These are phyloP conservation scores for Scheffersomyces ergatensis DNA, from an alignment of 805 yeast species.

Conservation along the genomic window DNA sequence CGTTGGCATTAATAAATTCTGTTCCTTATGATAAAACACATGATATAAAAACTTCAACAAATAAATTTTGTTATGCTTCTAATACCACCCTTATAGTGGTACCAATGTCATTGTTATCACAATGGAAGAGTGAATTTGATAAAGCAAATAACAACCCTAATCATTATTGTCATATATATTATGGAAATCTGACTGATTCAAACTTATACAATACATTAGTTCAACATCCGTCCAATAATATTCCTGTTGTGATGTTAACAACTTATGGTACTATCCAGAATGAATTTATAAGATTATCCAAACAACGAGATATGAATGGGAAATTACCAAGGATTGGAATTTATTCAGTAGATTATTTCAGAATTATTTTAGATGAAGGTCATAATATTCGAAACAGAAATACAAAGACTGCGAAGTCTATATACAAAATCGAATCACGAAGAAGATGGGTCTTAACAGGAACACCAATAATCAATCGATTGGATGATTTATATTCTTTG, in stretches of 20 bases:
- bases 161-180: constrained; percentile 59
- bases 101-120: constrained; percentile 88
- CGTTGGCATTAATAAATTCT: constrained; percentile 68
- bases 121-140: constrained; percentile 83
- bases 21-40: constrained; percentile 50
- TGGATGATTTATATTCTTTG: constrained; percentile 82
- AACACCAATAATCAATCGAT: constrained; percentile 84
- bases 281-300: constrained; percentile 58
- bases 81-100: constrained; percentile 76
- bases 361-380: constrained; percentile 86
- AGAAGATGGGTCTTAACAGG: constrained; percentile 89
- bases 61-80: constrained; percentile 49
- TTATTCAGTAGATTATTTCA: constrained; percentile 68
- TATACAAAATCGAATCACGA: constrained; percentile 59
- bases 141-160: constrained; percentile 49
- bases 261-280: constrained; percentile 85
- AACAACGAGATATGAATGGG: constrained; percentile 23
- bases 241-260: constrained; percentile 74
- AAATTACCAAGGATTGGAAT: constrained; percentile 47
- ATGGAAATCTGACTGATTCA: constrained; percentile 60
- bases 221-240: constrained; percentile 21
- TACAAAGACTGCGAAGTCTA: constrained; percentile 77
- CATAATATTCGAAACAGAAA: constrained; percentile 80
- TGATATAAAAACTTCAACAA: background rate
- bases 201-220: constrained; percentile 50